Conservation (phyloP, 1,139 yeast genomes). For the Blastobotrys indianensis region DNA sequence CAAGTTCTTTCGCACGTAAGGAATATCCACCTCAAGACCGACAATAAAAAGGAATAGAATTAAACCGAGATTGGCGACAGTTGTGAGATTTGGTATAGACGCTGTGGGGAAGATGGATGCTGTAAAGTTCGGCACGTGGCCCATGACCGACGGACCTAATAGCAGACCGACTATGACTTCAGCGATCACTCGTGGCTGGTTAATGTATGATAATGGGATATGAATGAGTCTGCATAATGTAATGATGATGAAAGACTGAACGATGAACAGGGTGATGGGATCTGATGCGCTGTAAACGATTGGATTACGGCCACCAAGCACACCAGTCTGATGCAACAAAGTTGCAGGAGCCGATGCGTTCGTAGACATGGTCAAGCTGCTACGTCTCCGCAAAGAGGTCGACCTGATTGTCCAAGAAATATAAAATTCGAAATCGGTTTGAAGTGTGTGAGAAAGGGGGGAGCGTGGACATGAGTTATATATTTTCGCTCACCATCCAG, state of each 20-base stretch:
- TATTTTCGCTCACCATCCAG: too few species aligned
- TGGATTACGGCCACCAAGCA: slow-evolving; percentile 66
- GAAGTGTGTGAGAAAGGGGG: too few species aligned
- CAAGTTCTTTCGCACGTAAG: slow-evolving; percentile 53
- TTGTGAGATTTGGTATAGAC: slow-evolving; percentile 57
- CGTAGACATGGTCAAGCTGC: too few species aligned
- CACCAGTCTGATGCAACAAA: slow-evolving; percentile 25
- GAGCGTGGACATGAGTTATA: too few species aligned
- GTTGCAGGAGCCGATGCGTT: too few species aligned
- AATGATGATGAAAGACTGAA: slow-evolving; percentile 49
- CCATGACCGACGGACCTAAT: slow-evolving; percentile 49
- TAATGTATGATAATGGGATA: slow-evolving; percentile 50
- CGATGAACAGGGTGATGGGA: slow-evolving; percentile 57
- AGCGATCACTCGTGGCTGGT: slow-evolving; percentile 73
- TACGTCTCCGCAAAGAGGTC: too few species aligned
- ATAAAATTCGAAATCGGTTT: too few species aligned
- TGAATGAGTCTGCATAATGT: slow-evolving; percentile 50
- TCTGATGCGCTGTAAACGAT: slow-evolving; percentile 48
- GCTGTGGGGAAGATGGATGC: slow-evolving; percentile 54
- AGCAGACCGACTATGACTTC: slow-evolving; percentile 72
- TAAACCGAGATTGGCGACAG: slow-evolving; percentile 68
- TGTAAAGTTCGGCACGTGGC: slow-evolving; percentile 63
- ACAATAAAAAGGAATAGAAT: slow-evolving; percentile 67
- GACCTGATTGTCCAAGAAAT: too few species aligned
- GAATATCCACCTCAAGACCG: slow-evolving; percentile 70